Conservation (phyloP, 805 yeast genomes). For the Candida cerambycidarum region DNA sequence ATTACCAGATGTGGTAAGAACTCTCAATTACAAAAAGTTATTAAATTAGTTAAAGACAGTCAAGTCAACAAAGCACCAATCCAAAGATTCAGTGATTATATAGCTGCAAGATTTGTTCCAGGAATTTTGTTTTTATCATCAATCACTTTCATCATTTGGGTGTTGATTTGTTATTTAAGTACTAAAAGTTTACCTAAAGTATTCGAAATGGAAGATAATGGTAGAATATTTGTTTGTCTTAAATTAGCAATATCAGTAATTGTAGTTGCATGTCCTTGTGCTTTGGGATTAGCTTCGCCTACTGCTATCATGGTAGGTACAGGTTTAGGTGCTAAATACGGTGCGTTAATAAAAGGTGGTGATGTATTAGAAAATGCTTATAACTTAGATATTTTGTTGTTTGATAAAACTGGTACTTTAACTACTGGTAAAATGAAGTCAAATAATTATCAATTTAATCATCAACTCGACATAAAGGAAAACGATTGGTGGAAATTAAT, state of each 20-base stretch:
- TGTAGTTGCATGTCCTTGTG: constrained; percentile 99
- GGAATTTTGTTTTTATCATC: constrained; percentile 60
- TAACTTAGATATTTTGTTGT: constrained; percentile 63
- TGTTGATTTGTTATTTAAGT: constrained; percentile 31
- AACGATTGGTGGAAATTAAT: constrained; percentile 52
- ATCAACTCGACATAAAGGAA: constrained; percentile 2
- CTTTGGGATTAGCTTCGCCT: constrained; percentile 95
- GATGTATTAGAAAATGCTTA: constrained; percentile 77
- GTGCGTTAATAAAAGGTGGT: constrained; percentile 92
- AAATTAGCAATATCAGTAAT: constrained; percentile 86
- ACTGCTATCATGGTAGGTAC: constrained; percentile 99
- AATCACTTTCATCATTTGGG: constrained; percentile 54
- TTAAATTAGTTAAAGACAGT: constrained; percentile 81
- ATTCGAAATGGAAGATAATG: constrained; percentile 48
- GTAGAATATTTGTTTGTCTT: constrained; percentile 65
- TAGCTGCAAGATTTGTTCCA: constrained; percentile 87
- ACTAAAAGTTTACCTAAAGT: constrained; percentile 42
- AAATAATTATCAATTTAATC: constrained; percentile 14
- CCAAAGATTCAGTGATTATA: constrained; percentile 80
- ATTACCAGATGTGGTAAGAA: constrained; percentile 76
- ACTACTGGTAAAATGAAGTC: constrained; percentile 78
- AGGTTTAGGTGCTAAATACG: constrained; percentile 89
- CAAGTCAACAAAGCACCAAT: constrained; percentile 88
- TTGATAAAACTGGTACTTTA: constrained; percentile 95
- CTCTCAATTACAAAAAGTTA: constrained; percentile 86